These are phyloP conservation scores for Orychophragmus violaceus DNA, from an alignment of 345 rosid genomes.

Conservation along the genomic window DNA sequence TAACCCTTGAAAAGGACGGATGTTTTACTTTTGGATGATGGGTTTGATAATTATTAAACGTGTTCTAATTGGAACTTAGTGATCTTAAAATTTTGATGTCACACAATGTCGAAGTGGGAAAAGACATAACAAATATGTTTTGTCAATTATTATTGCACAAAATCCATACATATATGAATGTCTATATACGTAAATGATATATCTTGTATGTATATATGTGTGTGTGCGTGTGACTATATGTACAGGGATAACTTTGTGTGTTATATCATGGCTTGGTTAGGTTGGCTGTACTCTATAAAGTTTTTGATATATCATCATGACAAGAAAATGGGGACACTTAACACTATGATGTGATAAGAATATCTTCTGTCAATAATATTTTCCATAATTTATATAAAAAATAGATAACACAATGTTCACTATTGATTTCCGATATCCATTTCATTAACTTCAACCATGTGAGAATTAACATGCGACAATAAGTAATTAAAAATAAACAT, in stretches of 20 bases:
- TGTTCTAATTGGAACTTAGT: slow-evolving; percentile 17
- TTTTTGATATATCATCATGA: slow-evolving; percentile 17
- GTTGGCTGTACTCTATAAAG: slow-evolving; percentile 35
- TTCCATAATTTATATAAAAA: background rate
- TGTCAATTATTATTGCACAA: slow-evolving; percentile 9
- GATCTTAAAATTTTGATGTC: slow-evolving; percentile 15
- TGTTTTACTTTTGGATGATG: background rate
- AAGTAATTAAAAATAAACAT: background rate
- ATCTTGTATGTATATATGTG: background rate
- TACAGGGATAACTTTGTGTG: slow-evolving; percentile 4
- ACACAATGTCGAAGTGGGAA: slow-evolving; percentile 17
- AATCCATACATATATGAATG: background rate
- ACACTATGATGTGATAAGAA: slow-evolving; percentile 26
- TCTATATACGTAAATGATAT: background rate
- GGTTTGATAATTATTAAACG: slow-evolving; percentile 3
- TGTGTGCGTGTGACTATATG: background rate
- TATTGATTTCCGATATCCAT: background rate
- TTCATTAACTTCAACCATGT: background rate
- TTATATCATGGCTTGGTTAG: slow-evolving; percentile 16
- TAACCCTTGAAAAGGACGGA: background rate
- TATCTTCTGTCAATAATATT: slow-evolving; percentile 7
- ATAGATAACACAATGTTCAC: background rate
- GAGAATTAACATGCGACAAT: background rate
- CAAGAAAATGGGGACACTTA: slow-evolving; percentile 22
- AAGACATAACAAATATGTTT: slow-evolving; percentile 11